phyloP scores from a whole-genome alignment of 495 filamentous ascomycete species.

The Margaritispora aquatica region DNA sequence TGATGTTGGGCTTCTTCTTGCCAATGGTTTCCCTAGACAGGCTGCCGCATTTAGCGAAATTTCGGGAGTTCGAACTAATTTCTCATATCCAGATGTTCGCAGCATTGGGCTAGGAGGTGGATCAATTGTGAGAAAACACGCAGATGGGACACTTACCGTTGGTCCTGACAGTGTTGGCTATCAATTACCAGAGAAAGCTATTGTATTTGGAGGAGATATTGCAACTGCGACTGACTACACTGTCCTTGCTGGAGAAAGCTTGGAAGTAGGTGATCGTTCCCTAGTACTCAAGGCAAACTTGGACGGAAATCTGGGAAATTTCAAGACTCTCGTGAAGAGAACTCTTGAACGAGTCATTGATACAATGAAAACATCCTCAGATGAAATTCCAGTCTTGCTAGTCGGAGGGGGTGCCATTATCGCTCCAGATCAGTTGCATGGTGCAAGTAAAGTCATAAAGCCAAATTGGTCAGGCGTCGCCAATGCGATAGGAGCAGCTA shows the following conservation, averaged over 20 bases:
- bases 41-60: conserved; percentile 43
- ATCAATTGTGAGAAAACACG: conserved; percentile 31
- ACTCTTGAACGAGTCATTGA: conserved; percentile 43
- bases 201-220: conserved; percentile 44
- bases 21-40: conserved; percentile 47
- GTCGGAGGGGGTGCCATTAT: conserved; percentile 38
- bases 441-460: conserved; percentile 31
- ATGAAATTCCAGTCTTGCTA: conserved; percentile 38
- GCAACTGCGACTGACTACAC: conserved; percentile 46
- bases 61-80: conserved; percentile 45
- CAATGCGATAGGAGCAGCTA: conserved; percentile 49
- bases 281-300: conserved; percentile 21
- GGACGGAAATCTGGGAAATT: conserved; percentile 26
- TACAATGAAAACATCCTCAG: conserved; percentile 42
- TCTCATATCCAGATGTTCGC: conserved; percentile 44
- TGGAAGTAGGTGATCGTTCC: conserved; percentile 32
- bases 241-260: conserved; percentile 31
- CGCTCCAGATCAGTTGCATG: conserved; percentile 27
- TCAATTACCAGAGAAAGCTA: conserved; percentile 28
- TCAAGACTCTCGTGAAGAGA: conserved; percentile 28
- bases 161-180: conserved; percentile 43
- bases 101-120: conserved; percentile 50
- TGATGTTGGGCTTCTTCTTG: conserved; percentile 44
- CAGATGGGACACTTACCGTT: conserved; percentile 27
- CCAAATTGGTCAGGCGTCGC: conserved; percentile 39